Conservation (phyloP, 345 rosid genomes). For the Brassica incana region DNA sequence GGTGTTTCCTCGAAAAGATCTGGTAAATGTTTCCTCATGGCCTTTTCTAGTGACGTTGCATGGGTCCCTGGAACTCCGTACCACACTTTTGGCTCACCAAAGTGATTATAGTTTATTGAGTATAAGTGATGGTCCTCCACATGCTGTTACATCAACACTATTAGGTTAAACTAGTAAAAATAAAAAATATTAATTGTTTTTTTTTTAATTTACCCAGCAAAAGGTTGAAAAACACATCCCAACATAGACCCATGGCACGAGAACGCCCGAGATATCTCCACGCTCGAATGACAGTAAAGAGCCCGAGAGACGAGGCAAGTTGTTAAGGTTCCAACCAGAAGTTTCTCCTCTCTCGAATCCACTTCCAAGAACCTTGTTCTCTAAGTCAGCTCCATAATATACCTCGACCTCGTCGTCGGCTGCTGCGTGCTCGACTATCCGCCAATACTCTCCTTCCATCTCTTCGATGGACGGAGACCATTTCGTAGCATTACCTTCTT, state of each 20-base stretch:
- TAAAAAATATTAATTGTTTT: background rate
- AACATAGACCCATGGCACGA: slow-evolving; percentile 89
- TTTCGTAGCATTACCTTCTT: slow-evolving; percentile 23
- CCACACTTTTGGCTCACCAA: slow-evolving; percentile 84
- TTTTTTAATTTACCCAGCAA: slow-evolving; percentile 69
- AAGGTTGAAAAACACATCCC: slow-evolving; percentile 97
- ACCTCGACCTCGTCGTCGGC: slow-evolving; percentile 84
- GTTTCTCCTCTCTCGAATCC: slow-evolving; percentile 61
- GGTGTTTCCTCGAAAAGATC: slow-evolving; percentile 84
- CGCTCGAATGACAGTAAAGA: slow-evolving; percentile 77
- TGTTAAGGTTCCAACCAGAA: slow-evolving; percentile 90
- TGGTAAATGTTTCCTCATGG: slow-evolving; percentile 70
- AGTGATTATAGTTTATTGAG: slow-evolving; percentile 80
- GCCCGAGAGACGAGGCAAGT: slow-evolving; percentile 74
- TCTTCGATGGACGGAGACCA: slow-evolving; percentile 57
- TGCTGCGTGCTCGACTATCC: slow-evolving; percentile 74
- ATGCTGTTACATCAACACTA: slow-evolving; percentile 49
- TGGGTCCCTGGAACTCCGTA: slow-evolving; percentile 88
- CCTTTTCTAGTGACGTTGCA: slow-evolving; percentile 65
- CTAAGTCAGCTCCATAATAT: slow-evolving; percentile 87
- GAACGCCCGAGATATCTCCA: slow-evolving; percentile 80
- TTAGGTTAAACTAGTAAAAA: background rate
- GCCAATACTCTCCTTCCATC: slow-evolving; percentile 91
- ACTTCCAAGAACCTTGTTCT: slow-evolving; percentile 72
- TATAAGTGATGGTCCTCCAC: slow-evolving; percentile 94